Conservation (phyloP, 352 stramenopile genomes). For the Paralagenidium karlingii region DNA sequence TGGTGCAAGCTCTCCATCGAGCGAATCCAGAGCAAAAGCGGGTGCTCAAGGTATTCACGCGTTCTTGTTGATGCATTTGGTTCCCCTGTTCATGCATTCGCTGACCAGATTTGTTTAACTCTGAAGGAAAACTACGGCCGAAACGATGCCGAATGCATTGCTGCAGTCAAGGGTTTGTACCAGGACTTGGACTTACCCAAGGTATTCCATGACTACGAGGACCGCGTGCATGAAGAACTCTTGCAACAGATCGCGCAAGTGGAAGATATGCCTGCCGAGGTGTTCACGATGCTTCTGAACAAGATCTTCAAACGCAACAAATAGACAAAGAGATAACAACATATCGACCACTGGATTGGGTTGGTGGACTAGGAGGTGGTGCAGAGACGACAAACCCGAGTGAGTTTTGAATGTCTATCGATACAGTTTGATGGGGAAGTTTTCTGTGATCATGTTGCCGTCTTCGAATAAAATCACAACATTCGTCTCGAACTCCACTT, state of each 20-base stretch:
- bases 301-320: slow-evolving; percentile 98
- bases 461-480: slow-evolving; percentile 88
- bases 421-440: slow-evolving; percentile 81
- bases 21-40: slow-evolving; percentile 61
- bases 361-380: background rate
- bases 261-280: slow-evolving; percentile 76
- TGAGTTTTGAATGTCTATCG: slow-evolving; percentile 18
- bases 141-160: slow-evolving; percentile 58
- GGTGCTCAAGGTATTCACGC: slow-evolving; percentile 27
- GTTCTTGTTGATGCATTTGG: slow-evolving; percentile 1
- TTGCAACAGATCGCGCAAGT: slow-evolving; percentile 67
- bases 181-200: slow-evolving; percentile 79
- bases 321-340: slow-evolving; percentile 24
- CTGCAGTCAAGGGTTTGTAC: slow-evolving; percentile 93
- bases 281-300: slow-evolving; percentile 89
- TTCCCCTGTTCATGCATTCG: background rate
- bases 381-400: background rate
- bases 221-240: slow-evolving; percentile 83
- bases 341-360: too few species aligned
- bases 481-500: slow-evolving; percentile 89
- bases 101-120: too few species aligned
- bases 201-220: slow-evolving; percentile 91
- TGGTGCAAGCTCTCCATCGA: slow-evolving; percentile 88
- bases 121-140: slow-evolving; percentile 92
- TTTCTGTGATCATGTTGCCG: slow-evolving; percentile 86